Evolutionary conservation across 352 stramenopile genomes (phyloP).

Genomic region (Pythium rishiriense): DNA sequence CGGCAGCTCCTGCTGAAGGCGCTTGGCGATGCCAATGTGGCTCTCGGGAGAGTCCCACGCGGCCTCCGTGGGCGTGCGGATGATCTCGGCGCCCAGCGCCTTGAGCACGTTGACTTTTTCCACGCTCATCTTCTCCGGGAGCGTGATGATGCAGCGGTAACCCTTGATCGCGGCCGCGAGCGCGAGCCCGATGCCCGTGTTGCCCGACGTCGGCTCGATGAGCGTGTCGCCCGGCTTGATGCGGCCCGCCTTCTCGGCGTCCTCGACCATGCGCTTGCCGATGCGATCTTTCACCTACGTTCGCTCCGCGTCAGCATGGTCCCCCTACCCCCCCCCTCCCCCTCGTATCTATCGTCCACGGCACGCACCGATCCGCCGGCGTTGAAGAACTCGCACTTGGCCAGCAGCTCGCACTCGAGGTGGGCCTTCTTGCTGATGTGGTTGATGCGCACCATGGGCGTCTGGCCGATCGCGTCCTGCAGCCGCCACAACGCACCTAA

Average conservation of each 20-base stretch:
- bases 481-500: too few relatives aligned
- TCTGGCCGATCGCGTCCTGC: too few relatives aligned
- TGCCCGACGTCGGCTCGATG: conserved; percentile 96
- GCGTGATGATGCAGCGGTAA: conserved; percentile 94
- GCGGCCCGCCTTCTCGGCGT: conserved; percentile 80
- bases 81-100: conserved; percentile 95
- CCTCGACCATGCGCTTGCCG: conserved; percentile 85
- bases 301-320: too few relatives aligned
- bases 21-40: conserved; percentile 93
- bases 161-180: conserved; percentile 96
- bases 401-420: conserved; percentile 88
- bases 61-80: conserved; percentile 95
- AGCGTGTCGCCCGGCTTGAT: conserved; percentile 93
- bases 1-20: conserved; percentile 93
- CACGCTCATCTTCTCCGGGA: conserved; percentile 96
- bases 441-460: conserved; percentile 93
- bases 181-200: conserved; percentile 97
- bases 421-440: conserved; percentile 71
- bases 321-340: too few relatives aligned
- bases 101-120: conserved; percentile 97
- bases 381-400: conserved; percentile 97
- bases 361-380: conserved; percentile 82
- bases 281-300: conserved; percentile 92
- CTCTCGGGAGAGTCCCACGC: conserved; percentile 95
- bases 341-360: too few relatives aligned